phyloP scores from a whole-genome alignment of 202 grass and related monocot species.

The Dendrocalamus latiflorus region DNA sequence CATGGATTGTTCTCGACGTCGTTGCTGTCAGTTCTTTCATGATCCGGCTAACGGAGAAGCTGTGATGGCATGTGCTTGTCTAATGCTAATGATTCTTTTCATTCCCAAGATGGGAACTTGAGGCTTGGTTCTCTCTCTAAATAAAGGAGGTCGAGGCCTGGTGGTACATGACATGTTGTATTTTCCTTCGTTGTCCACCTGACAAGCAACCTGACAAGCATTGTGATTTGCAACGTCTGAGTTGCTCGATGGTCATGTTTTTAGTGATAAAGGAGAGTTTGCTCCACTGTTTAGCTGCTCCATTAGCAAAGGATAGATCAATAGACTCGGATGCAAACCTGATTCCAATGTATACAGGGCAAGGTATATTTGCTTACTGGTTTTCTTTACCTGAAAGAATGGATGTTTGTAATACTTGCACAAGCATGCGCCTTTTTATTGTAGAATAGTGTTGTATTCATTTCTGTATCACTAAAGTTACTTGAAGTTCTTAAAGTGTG shows the following conservation, averaged over 20 bases:
- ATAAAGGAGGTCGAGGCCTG: constrained; percentile 14
- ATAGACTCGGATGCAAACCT: constrained; percentile 13
- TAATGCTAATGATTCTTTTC: constrained; percentile 7
- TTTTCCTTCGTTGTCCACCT: neutral
- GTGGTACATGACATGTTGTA: neutral
- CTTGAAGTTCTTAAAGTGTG: neutral
- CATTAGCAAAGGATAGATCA: constrained; percentile 19
- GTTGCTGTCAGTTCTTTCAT: constrained; percentile 64
- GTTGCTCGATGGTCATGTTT: neutral
- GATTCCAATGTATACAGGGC: constrained; percentile 10
- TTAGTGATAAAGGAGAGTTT: constrained; percentile 1
- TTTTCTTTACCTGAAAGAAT: constrained; percentile 17
- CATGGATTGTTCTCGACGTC: constrained; percentile 78
- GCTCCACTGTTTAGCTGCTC: neutral
- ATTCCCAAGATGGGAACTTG: neutral
- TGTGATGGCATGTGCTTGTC: constrained; percentile 35
- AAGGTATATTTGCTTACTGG: constrained; percentile 34
- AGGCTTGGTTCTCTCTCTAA: constrained; percentile 13
- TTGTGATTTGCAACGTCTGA: constrained; percentile 22
- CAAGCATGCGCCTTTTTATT: neutral
- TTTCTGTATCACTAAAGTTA: constrained; percentile 14
- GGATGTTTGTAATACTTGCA: constrained; percentile 29
- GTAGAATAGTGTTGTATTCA: constrained; percentile 3
- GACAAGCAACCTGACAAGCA: constrained; percentile 21
- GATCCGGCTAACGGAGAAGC: constrained; percentile 75